These are phyloP conservation scores for Ramalina peruviana DNA, from an alignment of 495 filamentous ascomycete genomes.

Conservation along the genomic window DNA sequence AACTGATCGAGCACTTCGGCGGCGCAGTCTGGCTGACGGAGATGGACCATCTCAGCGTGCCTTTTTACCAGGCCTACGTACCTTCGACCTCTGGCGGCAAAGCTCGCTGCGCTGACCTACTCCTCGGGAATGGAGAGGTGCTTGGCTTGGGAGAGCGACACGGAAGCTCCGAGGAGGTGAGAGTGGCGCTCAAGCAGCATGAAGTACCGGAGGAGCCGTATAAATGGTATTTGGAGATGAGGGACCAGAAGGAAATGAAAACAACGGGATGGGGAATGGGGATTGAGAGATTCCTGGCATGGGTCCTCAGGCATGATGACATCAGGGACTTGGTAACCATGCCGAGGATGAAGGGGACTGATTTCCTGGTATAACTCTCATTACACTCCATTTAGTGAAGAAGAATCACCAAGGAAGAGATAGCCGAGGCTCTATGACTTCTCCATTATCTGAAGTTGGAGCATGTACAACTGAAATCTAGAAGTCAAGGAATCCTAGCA, in stretches of 20 bases:
- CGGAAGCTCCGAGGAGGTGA: background rate
- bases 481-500: too few relatives aligned
- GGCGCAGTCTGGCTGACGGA: conserved; percentile 1
- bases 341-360: too few relatives aligned
- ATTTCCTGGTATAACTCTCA: too few relatives aligned
- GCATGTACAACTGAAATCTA: too few relatives aligned
- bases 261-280: background rate
- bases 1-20: background rate
- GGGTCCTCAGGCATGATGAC: conserved; percentile 1
- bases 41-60: conserved; percentile 1
- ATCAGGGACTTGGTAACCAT: background rate
- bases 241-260: background rate
- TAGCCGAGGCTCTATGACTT: too few relatives aligned
- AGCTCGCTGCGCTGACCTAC: background rate
- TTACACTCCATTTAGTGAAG: too few relatives aligned
- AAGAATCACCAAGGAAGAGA: too few relatives aligned
- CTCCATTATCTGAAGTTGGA: too few relatives aligned
- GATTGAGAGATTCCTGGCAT: background rate
- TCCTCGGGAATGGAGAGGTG: background rate
- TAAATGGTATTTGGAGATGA: background rate
- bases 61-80: conserved; percentile 1
- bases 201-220: background rate
- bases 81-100: background rate
- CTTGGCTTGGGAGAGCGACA: background rate
- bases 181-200: background rate